Evolutionary conservation across 257 asterid genomes (phyloP), one percentile per base, ranked within the genome.

Genomic region (Solanum bulbocastanum): DNA sequence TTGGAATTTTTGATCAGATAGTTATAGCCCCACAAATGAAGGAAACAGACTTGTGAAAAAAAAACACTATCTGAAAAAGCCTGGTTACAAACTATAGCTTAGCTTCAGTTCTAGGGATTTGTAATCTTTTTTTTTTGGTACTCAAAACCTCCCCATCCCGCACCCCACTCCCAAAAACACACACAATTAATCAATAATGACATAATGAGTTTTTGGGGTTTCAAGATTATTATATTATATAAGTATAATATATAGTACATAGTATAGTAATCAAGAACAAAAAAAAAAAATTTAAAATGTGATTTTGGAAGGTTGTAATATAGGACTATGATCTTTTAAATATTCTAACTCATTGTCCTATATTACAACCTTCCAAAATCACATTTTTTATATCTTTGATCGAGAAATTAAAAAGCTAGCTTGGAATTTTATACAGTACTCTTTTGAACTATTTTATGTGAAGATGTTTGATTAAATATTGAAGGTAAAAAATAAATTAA

Each of bases 51-150:
- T 69, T 18, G 35, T 46, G 62, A 3, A 25, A 32, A 30, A 30
- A 32, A 30, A 36, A 20, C 49, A 49, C 84, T 83, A 49, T 91
- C 94, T 92, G 95, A 89, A 92, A 94, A 94, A 94, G 96, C 94
- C 95, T 92, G 95, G 90, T 62, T 15, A 62, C 88, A 92, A 36
- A 91, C 95, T 91, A 86, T 86, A 92, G 93, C 90, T 92, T 88
- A 89, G 87, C 91, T 92, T 76, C 91, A 94, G 93, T 91, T 94
- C 88, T 91, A 16, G 94, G 96, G 94, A 92, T 92, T 92, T 91
- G 87, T 82, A 87, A 87, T 85, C 90, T 87, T 62, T 33, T 81
- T 22, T 81, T 49, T 81, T 18, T 32, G 85, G 68, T n/a, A 52
- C 88, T 33, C 46, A 23, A 18, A 12, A 1, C 8, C 39, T 23